Evolutionary conservation across 2,329 filamentous ascomycete species (phyloP), one percentile per base, ranked within the genome.

Genomic region (Cladosporium phlei): DNA sequence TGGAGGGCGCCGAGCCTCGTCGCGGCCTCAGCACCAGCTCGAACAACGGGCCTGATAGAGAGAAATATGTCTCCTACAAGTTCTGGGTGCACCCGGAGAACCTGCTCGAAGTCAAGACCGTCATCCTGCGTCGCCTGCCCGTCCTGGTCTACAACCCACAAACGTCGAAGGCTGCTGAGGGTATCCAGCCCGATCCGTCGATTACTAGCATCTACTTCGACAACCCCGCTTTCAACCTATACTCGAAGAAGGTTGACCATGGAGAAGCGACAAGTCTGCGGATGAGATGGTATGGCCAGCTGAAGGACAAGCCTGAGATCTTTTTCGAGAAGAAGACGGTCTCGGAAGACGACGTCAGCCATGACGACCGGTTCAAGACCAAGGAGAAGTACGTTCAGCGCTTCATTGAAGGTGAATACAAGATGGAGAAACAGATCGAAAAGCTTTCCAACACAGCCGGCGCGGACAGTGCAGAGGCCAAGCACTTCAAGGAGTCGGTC

Each of bases 131-230:
- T 52, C 87, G 87, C 48, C 77, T 98, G 17, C 93, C 93, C 1
- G 82, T 94, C 22, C 82, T 98, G 12, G 84, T 98, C 17, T 98
- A 96, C 69, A 96, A 93, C 64, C 84, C 93, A 35, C 85, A 90
- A 57, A 79, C 85, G 1, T 82, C 88, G 24, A 94, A 91, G 68
- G 79, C 93, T 56, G 78, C 86, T 33, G 88, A 95, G 59, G 81
- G 82, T 35, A 81, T 78, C 51, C 80, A 89, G 55, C 74, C 75
- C 37, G 91, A 97, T 60, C 93, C 93, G 5, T 86, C 87, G 40
- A 86, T 97, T 55, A 97, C 90, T 12, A 96, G 91, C 20, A 80
- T 98, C 29, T 98, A 98, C 70, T 95, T 97, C 61, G 93, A 98
- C 67, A 95, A 83, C 63, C 75, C 80, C 30, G 82, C 83, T 55